These are phyloP conservation scores for Magnolia sinica DNA, from an alignment of 164 flowering plant species.

Conservation along the genomic window DNA sequence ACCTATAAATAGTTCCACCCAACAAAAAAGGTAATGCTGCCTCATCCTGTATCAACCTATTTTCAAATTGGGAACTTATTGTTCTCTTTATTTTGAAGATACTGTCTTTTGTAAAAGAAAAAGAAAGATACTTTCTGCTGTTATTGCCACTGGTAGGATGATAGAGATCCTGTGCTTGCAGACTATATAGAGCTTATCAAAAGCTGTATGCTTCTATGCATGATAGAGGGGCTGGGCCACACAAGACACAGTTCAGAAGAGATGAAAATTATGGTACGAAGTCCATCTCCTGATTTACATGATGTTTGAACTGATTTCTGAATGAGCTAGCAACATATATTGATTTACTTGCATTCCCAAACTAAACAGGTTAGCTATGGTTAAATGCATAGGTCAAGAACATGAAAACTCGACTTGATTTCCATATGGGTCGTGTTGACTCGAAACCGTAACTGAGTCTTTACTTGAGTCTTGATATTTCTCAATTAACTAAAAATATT, in stretches of 20 bases:
- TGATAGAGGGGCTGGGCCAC: conserved; percentile 68
- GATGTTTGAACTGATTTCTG: neutral
- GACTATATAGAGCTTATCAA: conserved; percentile 93
- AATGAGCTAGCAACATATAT: neutral
- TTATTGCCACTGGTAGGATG: neutral
- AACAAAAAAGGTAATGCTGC: conserved; percentile 68
- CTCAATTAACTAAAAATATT: too few species aligned
- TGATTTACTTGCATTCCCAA: neutral
- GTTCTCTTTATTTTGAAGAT: neutral
- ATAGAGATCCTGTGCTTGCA: conserved; percentile 31
- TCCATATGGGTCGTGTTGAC: neutral
- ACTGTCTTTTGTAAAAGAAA: neutral
- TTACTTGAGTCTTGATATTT: too few species aligned
- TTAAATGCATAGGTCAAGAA: neutral
- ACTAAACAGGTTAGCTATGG: neutral
- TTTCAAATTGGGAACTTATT: neutral
- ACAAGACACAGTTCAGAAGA: conserved; percentile 95
- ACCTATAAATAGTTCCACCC: conserved; percentile 57
- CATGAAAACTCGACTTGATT: neutral
- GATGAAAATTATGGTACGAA: conserved; percentile 86
- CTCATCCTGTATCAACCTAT: conserved; percentile 7
- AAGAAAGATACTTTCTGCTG: neutral
- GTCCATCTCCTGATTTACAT: neutral
- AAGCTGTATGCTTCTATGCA: conserved; percentile 91
- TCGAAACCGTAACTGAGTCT: too few species aligned